phyloP scores from a whole-genome alignment of 495 filamentous ascomycete species.

The Daldinia vernicosa region DNA sequence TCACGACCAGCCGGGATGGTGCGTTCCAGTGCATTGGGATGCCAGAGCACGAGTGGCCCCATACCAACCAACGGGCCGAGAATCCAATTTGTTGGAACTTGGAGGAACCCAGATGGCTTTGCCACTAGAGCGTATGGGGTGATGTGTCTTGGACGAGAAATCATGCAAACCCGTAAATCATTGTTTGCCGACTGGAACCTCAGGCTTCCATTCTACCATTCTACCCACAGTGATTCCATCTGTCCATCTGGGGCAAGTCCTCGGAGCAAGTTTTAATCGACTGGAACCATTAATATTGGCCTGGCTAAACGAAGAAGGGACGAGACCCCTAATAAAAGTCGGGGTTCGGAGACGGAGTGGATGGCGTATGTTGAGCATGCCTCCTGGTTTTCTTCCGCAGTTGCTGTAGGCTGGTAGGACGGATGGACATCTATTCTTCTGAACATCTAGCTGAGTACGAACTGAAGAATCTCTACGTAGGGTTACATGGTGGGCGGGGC shows the following conservation, averaged over 20 bases:
- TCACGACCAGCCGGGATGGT: constrained; percentile 43
- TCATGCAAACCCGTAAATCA: constrained; percentile 35
- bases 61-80: constrained; percentile 39
- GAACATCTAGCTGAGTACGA: constrained; percentile 12
- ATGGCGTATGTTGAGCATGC: not conserved
- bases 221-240: not conserved
- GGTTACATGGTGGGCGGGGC: constrained; percentile 42
- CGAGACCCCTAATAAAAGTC: not conserved
- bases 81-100: constrained; percentile 40
- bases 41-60: constrained; percentile 38
- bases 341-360: constrained; percentile 8
- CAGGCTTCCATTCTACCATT: constrained; percentile 17
- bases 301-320: not conserved
- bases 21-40: constrained; percentile 44
- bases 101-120: constrained; percentile 13
- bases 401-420: constrained; percentile 11
- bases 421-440: constrained; percentile 1
- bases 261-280: not conserved
- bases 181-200: constrained; percentile 35
- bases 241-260: not conserved
- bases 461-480: constrained; percentile 21
- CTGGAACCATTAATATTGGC: not conserved
- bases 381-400: constrained; percentile 7
- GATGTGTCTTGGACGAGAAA: constrained; percentile 27
- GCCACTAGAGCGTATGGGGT: constrained; percentile 16